Evolutionary conservation across 192 early-diverging fungal species (phyloP), one percentile per base, ranked within the genome.

Genomic region (Gigaspora rosea): DNA sequence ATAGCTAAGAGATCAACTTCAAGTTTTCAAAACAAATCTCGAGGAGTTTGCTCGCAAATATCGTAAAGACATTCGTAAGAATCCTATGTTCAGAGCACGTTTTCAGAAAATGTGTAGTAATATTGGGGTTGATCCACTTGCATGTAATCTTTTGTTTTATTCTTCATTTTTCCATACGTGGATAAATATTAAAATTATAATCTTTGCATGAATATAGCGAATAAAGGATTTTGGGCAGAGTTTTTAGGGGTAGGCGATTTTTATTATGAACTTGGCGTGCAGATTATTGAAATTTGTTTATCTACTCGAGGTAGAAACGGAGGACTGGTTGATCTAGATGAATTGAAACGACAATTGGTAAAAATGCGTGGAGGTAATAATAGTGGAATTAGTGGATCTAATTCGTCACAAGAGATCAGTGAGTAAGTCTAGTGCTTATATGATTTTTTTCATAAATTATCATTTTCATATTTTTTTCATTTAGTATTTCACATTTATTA

Each of bases 191-290:
- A 12, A 9, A 50, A 2, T 22, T 64, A 16, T 48, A 18, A 46
- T 15, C 12, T 56, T 18, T 12, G 20, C 47, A 32, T 76, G 56
- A 50, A 52, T 66, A 51, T 80, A 88, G 95, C 95, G 54, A 96
- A 95, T 76, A 99, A 99, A 80, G 94, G 96, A 32, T 95, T 95
- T 76, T 97, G 96, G 97, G 89, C 95, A 0, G 96, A 97, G 67
- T 82, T 99, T 11, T 82, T 99, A 4, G 97, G 97, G 0, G 92
- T 98, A 8, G 95, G 96, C 16, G 96, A 98, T 80, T 99, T 99
- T 84, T 99, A 99, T 83, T 97, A 95, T 78, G 95, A 98, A 65
- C 86, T 99, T 5, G 94, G 91, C 0, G 91, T 98, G n/a, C 96
- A 97, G 71, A 93, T 97, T 48, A 93, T 92, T 57, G 95, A 96